Conservation (phyloP, 1,139 yeast genomes). For the Lodderomyces elongisporus region DNA sequence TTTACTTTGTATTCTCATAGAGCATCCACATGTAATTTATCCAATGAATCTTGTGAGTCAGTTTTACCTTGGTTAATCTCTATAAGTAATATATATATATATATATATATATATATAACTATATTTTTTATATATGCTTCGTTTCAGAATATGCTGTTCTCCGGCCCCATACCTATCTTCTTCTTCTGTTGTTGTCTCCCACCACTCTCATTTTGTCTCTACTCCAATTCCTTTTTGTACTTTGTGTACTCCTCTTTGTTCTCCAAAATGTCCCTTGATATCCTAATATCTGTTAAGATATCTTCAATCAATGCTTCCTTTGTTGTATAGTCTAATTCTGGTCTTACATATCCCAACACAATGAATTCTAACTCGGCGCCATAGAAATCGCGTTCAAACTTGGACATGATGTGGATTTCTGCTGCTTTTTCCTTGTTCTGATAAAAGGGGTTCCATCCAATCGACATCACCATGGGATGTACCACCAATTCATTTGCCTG, state of each 20-base stretch:
- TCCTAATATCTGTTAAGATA: constrained; percentile 71
- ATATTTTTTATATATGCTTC: background rate
- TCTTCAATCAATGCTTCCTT: constrained; percentile 83
- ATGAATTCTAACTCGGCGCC: constrained; percentile 70
- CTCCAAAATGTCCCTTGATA: constrained; percentile 50
- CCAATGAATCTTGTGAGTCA: no score
- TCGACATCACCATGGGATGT: constrained; percentile 88
- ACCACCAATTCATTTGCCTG: constrained; percentile 35
- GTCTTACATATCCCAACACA: constrained; percentile 84
- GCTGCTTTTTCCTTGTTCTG: constrained; percentile 73
- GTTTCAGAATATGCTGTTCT: background rate
- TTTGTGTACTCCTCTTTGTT: constrained; percentile 16
- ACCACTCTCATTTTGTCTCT: background rate
- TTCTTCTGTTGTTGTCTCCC: background rate
- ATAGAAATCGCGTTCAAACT: constrained; percentile 66
- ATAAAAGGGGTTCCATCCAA: constrained; percentile 95
- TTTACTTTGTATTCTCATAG: no score
- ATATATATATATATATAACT: background rate
- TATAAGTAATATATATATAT: no score
- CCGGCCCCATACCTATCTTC: background rate
- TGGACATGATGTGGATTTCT: constrained; percentile 81
- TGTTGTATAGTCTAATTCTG: constrained; percentile 83
- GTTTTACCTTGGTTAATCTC: no score
- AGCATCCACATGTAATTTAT: no score
- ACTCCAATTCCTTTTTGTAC: constrained; percentile 9